A percentile compares a stretch with the other conserved stretches of the same genome.
These are phyloP conservation scores for Rhodotorula taiwanensis DNA, from an alignment of 768 basidiomycete species.

Conservation along the genomic window DNA sequence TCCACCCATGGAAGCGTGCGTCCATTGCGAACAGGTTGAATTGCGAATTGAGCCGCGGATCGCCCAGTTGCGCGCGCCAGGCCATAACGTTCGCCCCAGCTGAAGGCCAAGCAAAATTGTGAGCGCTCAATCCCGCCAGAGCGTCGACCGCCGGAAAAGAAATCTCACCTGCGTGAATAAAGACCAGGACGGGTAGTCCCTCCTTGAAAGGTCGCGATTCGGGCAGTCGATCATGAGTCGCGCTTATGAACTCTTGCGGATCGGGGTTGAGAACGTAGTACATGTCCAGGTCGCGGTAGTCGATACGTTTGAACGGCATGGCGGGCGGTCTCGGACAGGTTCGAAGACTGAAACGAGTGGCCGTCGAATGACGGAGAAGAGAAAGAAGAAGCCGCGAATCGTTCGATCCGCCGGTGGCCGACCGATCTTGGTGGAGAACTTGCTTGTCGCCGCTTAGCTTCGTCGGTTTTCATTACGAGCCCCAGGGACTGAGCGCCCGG, in stretches of 20 bases:
- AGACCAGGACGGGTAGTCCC: conserved; percentile 16
- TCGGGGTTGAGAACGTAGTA: conserved; percentile 24
- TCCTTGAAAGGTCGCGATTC: conserved; percentile 7
- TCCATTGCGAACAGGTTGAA: conserved; percentile 29
- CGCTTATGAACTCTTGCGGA: background rate
- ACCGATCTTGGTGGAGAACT: too few relatives aligned
- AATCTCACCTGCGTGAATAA: conserved; percentile 20
- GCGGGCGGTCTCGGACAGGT: too few relatives aligned
- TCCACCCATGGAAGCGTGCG: conserved; percentile 18
- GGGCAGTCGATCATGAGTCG: conserved; percentile 25
- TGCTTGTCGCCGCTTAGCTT: too few relatives aligned
- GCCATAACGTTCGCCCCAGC: conserved; percentile 4
- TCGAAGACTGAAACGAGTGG: too few relatives aligned
- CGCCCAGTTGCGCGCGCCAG: conserved; percentile 17
- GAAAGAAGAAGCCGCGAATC: too few relatives aligned
- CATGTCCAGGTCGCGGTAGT: conserved; percentile 32
- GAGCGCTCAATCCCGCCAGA: background rate
- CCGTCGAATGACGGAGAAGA: background rate
- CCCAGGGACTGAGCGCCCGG: too few relatives aligned
- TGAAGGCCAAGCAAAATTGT: background rate
- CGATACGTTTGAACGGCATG: conserved; percentile 28
- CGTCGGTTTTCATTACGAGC: too few relatives aligned
- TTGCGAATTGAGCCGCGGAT: background rate
- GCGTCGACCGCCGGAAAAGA: too few relatives aligned
- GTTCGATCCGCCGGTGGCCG: too few relatives aligned